Evolutionary conservation across 1,284 basidiomycete species (phyloP).

Genomic region (Trichosporon ovoides): DNA sequence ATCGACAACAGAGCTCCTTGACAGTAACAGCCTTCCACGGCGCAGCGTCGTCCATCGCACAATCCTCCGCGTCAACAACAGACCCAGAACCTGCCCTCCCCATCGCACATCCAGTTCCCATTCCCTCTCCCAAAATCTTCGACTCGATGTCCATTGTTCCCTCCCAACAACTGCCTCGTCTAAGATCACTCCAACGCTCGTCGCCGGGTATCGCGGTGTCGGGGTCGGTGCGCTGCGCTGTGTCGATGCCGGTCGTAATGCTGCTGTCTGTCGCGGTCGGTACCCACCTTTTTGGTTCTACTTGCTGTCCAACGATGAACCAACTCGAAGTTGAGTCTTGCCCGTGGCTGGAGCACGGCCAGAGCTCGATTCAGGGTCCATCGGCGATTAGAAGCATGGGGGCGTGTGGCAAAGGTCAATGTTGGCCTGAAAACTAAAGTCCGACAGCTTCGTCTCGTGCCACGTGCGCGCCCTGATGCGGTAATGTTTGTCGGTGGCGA

Average conservation of each 20-base stretch:
- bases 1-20: neutral
- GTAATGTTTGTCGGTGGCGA: too few species aligned
- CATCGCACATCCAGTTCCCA: neutral
- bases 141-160: too few species aligned
- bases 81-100: neutral
- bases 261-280: constrained; percentile 1
- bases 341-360: neutral
- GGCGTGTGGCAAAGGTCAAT: neutral
- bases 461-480: neutral
- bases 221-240: neutral
- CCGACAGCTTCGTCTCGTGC: neutral
- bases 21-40: neutral
- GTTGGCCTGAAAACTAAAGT: neutral
- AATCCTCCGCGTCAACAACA: neutral
- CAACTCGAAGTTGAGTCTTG: constrained; percentile 3
- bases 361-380: neutral
- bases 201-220: neutral
- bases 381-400: neutral
- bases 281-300: constrained; percentile 5
- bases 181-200: neutral
- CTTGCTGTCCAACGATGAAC: constrained; percentile 4
- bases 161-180: too few species aligned
- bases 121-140: neutral
- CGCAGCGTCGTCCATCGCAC: too few species aligned
- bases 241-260: neutral